Percentiles rank a stretch among this genome's conserved stretches.
These are phyloP conservation scores for Neonectria coccinea DNA, from an alignment of 2,329 filamentous ascomycete genomes.

Conservation along the genomic window DNA sequence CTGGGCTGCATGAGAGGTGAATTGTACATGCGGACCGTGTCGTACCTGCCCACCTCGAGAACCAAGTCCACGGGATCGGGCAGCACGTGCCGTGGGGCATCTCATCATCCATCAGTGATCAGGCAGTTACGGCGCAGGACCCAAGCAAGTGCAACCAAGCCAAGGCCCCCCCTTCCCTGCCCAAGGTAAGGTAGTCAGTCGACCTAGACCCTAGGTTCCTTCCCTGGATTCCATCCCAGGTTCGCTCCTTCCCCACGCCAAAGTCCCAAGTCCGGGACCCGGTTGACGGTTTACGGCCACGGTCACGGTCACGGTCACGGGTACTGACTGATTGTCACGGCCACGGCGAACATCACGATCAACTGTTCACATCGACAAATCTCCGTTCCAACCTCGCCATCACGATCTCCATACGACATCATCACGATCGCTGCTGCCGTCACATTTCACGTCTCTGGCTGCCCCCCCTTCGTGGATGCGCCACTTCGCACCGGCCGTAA, in stretches of 20 bases:
- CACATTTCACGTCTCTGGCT: not conserved
- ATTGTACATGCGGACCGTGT: not conserved
- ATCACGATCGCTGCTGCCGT: constrained; percentile 12
- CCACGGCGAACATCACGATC: not conserved
- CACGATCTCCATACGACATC: not conserved
- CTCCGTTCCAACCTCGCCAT: not conserved
- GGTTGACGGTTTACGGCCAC: not conserved
- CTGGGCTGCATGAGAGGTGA: not conserved
- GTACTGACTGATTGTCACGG: not conserved
- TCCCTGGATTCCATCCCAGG: not conserved
- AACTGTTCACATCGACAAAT: not conserved
- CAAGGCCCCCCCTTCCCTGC: not conserved
- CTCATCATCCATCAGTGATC: constrained; percentile 18
- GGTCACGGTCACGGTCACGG: not conserved
- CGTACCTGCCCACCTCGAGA: constrained; percentile 17
- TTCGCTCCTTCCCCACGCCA: constrained; percentile 28
- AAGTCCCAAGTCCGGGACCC: not conserved
- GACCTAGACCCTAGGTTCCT: not conserved
- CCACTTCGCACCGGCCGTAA: constrained; percentile 29
- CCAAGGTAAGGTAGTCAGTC: not conserved
- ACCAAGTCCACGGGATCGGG: constrained; percentile 31
- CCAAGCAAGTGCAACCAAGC: not conserved
- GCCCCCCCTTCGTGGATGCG: constrained; percentile 27
- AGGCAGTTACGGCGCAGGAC: constrained; percentile 14
- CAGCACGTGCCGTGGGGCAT: constrained; percentile 38